These are phyloP conservation scores for Hemerocallis citrina DNA, from an alignment of 106 monocot genomes.

Conservation along the genomic window DNA sequence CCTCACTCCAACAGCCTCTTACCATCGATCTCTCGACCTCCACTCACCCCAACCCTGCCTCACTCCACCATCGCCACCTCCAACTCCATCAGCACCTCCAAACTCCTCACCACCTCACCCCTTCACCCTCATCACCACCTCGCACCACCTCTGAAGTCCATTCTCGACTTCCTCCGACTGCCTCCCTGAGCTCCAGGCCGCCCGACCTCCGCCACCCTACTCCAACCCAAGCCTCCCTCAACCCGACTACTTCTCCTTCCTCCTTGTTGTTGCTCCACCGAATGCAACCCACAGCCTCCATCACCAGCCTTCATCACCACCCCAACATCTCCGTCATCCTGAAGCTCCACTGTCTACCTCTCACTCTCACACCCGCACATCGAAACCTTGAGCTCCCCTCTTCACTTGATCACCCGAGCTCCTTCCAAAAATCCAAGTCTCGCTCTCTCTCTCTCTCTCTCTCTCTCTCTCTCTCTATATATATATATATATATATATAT, in stretches of 20 bases:
- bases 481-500: no score
- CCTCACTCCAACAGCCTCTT: not conserved
- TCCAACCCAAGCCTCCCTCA: not conserved
- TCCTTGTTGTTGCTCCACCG: not conserved
- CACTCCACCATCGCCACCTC: no score
- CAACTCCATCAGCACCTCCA: no score
- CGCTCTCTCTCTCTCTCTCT: no score
- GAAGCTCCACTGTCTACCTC: not conserved
- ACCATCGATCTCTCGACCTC: no score
- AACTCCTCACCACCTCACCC: not conserved
- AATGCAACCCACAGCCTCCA: not conserved
- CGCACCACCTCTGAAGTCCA: no score
- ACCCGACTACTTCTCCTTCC: not conserved
- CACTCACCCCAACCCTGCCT: no score
- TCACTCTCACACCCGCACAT: no score
- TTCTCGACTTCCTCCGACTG: not conserved
- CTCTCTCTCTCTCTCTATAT: no score
- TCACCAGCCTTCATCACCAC: not conserved
- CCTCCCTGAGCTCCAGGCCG: not conserved
- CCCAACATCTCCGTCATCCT: not conserved
- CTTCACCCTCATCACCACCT: not conserved
- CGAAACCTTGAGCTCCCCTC: no score
- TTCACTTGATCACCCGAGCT: no score
- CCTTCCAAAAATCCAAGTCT: no score
- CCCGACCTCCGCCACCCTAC: not conserved